Conservation (phyloP, 805 yeast species). For the Clavispora carvajalis region DNA sequence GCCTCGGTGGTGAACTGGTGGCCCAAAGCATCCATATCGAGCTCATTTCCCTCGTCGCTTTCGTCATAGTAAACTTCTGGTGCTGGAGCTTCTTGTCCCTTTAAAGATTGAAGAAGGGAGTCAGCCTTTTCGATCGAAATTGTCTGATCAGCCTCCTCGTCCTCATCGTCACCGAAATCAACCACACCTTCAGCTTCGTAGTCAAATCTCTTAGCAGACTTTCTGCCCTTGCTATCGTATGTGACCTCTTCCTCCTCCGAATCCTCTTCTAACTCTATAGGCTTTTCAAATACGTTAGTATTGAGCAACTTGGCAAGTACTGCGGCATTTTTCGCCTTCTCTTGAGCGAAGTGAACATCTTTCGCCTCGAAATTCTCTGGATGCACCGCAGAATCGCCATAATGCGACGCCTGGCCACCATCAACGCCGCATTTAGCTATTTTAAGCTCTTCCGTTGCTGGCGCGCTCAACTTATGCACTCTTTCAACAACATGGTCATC, state of each 20-base stretch:
- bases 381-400: slow-evolving; percentile 15
- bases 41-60: slow-evolving; percentile 37
- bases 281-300: slow-evolving; percentile 49
- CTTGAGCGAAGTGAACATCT: neutral
- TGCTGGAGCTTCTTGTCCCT: slow-evolving; percentile 18
- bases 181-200: slow-evolving; percentile 28
- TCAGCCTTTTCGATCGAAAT: slow-evolving; percentile 6
- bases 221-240: slow-evolving; percentile 42
- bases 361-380: neutral
- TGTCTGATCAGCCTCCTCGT: neutral
- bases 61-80: slow-evolving; percentile 30
- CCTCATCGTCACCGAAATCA: slow-evolving; percentile 17
- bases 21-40: slow-evolving; percentile 28
- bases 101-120: slow-evolving; percentile 13
- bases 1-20: slow-evolving; percentile 25
- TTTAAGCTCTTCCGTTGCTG: neutral
- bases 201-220: slow-evolving; percentile 27
- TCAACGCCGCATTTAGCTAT: slow-evolving; percentile 20
- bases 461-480: slow-evolving; percentile 11
- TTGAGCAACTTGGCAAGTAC: slow-evolving; percentile 45
- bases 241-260: slow-evolving; percentile 31
- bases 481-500: slow-evolving; percentile 75
- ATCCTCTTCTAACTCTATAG: slow-evolving; percentile 37
- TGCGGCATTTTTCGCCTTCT: slow-evolving; percentile 29
- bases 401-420: slow-evolving; percentile 20